Conservation (phyloP, 306 rosid genomes). For the Casuarina cunninghamiana region DNA sequence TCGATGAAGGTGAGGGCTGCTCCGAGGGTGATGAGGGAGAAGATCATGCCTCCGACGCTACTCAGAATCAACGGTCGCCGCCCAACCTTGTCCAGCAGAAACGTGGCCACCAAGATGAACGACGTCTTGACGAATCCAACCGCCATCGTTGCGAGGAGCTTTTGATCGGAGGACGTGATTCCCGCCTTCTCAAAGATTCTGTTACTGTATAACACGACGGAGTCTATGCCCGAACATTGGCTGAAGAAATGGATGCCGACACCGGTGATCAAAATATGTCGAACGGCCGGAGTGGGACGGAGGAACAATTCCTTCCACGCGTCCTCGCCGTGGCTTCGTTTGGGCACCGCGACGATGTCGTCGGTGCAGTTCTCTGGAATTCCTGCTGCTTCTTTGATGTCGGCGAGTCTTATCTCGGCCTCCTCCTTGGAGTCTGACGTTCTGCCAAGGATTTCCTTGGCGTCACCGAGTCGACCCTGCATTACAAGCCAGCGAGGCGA, state of each 20-base stretch:
- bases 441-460: constrained; percentile 56
- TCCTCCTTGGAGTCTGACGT: constrained; percentile 65
- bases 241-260: constrained; percentile 77
- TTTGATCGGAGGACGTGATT: constrained; percentile 7
- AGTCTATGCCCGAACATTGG: constrained; percentile 71
- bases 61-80: constrained; percentile 64
- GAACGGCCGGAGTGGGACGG: constrained; percentile 61
- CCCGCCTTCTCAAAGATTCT: constrained; percentile 68
- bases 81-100: constrained; percentile 56
- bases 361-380: constrained; percentile 60
- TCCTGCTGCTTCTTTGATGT: constrained; percentile 70
- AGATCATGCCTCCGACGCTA: constrained; percentile 61
- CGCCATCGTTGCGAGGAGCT: constrained; percentile 67
- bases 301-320: constrained; percentile 72
- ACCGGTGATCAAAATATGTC: constrained; percentile 59
- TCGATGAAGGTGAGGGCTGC: constrained; percentile 45
- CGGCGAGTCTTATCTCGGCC: constrained; percentile 51
- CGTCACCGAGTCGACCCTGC: constrained; percentile 77
- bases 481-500: constrained; percentile 88
- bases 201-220: constrained; percentile 77
- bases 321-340: constrained; percentile 44
- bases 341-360: constrained; percentile 43
- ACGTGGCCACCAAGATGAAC: constrained; percentile 74
- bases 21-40: constrained; percentile 44
- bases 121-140: constrained; percentile 62